Conservation (phyloP, 495 filamentous ascomycete genomes). For the Xylona heveae region DNA sequence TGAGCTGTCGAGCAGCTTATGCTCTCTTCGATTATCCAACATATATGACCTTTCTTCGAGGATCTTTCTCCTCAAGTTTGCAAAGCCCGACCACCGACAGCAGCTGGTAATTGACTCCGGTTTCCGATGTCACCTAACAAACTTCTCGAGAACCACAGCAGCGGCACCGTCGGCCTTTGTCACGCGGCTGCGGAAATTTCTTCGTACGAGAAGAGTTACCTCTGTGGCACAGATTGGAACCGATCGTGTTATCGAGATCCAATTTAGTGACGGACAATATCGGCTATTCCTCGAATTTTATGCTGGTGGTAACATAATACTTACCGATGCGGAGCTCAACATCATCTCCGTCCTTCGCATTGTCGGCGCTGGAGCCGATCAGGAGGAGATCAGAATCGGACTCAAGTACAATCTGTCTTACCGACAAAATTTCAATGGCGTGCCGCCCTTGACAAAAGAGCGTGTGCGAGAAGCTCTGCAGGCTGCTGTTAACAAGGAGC, state of each 20-base stretch:
- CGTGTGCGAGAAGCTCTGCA: conserved; percentile 47
- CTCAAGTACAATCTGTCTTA: conserved; percentile 59
- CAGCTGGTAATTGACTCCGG: conserved; percentile 86
- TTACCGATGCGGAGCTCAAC: conserved; percentile 62
- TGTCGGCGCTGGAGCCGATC: conserved; percentile 53
- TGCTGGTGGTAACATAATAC: conserved; percentile 81
- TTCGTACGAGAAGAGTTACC: conserved; percentile 73
- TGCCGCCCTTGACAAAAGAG: conserved; percentile 51
- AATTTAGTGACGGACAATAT: conserved; percentile 80
- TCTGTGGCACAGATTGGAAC: conserved; percentile 69
- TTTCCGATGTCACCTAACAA: conserved; percentile 86
- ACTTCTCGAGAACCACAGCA: conserved; percentile 68
- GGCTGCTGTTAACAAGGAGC: conserved; percentile 33
- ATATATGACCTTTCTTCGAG: conserved; percentile 26
- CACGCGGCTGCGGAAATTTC: conserved; percentile 56
- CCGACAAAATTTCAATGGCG: conserved; percentile 59
- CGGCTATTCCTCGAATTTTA: conserved; percentile 88
- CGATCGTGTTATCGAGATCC: conserved; percentile 78
- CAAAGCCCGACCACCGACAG: conserved; percentile 66
- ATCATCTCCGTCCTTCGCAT: conserved; percentile 64
- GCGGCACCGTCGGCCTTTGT: conserved; percentile 70
- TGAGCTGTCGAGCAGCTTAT: conserved; percentile 59
- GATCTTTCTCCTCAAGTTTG: conserved; percentile 83
- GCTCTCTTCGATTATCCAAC: conserved; percentile 29
- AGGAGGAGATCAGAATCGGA: conserved; percentile 52